These are phyloP conservation scores for Williopsis jadinii DNA, from an alignment of 1,139 yeast species.

Conservation along the genomic window DNA sequence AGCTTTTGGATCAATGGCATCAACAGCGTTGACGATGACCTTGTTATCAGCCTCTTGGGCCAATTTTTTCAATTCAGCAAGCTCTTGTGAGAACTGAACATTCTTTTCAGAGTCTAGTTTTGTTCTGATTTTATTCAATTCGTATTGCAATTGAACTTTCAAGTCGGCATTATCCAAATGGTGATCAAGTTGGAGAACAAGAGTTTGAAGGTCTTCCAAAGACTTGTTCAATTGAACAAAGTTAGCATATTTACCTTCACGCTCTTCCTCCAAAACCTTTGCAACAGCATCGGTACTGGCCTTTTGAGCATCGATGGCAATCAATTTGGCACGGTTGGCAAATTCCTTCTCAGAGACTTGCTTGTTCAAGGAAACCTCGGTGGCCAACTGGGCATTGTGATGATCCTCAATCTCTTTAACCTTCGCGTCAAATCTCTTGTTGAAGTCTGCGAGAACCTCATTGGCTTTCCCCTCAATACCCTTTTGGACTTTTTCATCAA, in stretches of 20 bases:
- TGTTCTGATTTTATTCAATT: slow-evolving; percentile 47
- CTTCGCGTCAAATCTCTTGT: slow-evolving; percentile 53
- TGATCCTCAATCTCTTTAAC: slow-evolving; percentile 57
- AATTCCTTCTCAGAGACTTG: slow-evolving; percentile 68
- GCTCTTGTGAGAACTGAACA: slow-evolving; percentile 35
- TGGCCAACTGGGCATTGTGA: slow-evolving; percentile 50
- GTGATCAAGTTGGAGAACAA: slow-evolving; percentile 51
- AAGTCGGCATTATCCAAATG: slow-evolving; percentile 50
- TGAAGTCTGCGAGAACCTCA: slow-evolving; percentile 38
- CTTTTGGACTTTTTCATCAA: slow-evolving; percentile 19
- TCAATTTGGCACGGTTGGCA: slow-evolving; percentile 66
- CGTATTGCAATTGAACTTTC: slow-evolving; percentile 49
- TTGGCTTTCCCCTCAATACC: slow-evolving; percentile 26
- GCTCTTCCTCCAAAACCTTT: slow-evolving; percentile 67
- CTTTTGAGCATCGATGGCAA: slow-evolving; percentile 65
- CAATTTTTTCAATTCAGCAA: slow-evolving; percentile 39
- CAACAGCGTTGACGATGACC: slow-evolving; percentile 20
- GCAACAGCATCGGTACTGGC: slow-evolving; percentile 61
- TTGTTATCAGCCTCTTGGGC: slow-evolving; percentile 39
- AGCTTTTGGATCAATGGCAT: slow-evolving; percentile 44
- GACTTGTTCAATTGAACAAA: slow-evolving; percentile 54
- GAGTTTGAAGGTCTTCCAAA: slow-evolving; percentile 50
- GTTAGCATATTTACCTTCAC: slow-evolving; percentile 72
- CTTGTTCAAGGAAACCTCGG: slow-evolving; percentile 66
- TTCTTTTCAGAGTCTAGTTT: slow-evolving; percentile 30